Evolutionary conservation across 805 yeast genomes (phyloP), one percentile per base, ranked within the genome.

Genomic region (Candida caryicola): DNA sequence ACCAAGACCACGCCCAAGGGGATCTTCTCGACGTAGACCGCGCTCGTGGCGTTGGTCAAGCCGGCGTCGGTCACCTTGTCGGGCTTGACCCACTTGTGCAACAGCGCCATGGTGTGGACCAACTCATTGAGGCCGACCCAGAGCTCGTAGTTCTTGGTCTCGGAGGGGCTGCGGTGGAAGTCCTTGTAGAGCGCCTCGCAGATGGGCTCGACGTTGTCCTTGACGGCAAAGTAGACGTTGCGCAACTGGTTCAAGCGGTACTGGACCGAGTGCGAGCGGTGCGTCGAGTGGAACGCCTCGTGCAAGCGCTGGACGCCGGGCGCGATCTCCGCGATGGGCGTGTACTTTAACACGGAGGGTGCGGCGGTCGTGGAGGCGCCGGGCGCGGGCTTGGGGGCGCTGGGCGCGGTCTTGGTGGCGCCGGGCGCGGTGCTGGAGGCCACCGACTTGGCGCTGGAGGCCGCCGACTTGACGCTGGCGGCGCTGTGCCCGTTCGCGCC

Each of bases 1-100:
- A 91, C 69, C 42, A 89, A 71, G 3, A 83, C 83, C 2, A 76
- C 73, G 4, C 97, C 98, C 37, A 64, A 54, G 1, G 74, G 74
- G 29, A 65, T 59, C 43, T 57, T 54, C 44, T 65, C 49, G 57
- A 65, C 37, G 51, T 63, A 59, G 28, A 60, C 50, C 18, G 59
- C 61, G 40, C 51, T 45, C 41, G 62, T 51, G 17, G 43, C 45
- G 54, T 65, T 48, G 36, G 62, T 41, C 40, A 68, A 35, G 1
- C 81, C 71, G 26, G 62, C 39, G 37, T 59, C 64, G 8, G 54
- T 45, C 2, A 69, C 70, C 4, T 55, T 49, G 40, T 71, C 71
- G 1, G 81, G 81, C 46, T 74, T 75, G 19, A 74, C 64, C 85
- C 95, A 82, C 31, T 67, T 62, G 37, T 74, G 71, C 45, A 91